Evolutionary conservation across 495 filamentous ascomycete species (phyloP).

Genomic region (Lindgomyces ingoldianus): DNA sequence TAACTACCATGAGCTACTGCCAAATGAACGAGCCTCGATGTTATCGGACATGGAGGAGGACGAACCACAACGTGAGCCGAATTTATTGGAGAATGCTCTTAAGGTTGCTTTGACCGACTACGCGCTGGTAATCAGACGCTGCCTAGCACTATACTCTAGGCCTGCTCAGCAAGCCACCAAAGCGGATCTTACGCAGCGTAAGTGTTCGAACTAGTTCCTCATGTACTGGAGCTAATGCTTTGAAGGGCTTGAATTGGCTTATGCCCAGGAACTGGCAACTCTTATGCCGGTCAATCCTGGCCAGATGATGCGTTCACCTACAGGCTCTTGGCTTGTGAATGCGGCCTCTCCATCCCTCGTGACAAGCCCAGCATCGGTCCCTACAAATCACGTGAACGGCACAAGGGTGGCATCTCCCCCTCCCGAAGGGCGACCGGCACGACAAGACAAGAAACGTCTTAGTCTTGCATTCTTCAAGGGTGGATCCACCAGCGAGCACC

Average conservation of each 20-base stretch:
- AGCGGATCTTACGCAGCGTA: constrained; percentile 52
- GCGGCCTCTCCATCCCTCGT: constrained; percentile 20
- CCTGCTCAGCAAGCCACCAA: constrained; percentile 62
- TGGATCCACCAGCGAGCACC: constrained; percentile 7
- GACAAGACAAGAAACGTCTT: constrained; percentile 41
- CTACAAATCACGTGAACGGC: constrained; percentile 14
- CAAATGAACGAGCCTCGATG: constrained; percentile 50
- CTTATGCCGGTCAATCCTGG: constrained; percentile 43
- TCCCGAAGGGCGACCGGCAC: constrained; percentile 18
- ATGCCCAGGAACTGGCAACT: constrained; percentile 60
- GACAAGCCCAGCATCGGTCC: constrained; percentile 18
- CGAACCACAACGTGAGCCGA: constrained; percentile 54
- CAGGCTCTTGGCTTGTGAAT: constrained; percentile 44
- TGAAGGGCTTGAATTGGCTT: constrained; percentile 63
- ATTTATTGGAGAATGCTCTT: constrained; percentile 78
- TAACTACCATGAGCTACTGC: constrained; percentile 71
- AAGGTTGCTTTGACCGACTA: constrained; percentile 87
- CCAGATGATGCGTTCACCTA: constrained; percentile 26
- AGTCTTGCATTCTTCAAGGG: constrained; percentile 43
- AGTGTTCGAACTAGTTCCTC: constrained; percentile 21
- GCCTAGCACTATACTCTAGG: constrained; percentile 66
- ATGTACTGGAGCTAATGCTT: background rate
- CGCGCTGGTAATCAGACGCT: constrained; percentile 80
- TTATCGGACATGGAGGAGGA: constrained; percentile 46
- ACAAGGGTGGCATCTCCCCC: constrained; percentile 15